Base-by-base conservation (phyloP, 1,139 yeast genomes). In the Pneumocystis murina region DNA sequence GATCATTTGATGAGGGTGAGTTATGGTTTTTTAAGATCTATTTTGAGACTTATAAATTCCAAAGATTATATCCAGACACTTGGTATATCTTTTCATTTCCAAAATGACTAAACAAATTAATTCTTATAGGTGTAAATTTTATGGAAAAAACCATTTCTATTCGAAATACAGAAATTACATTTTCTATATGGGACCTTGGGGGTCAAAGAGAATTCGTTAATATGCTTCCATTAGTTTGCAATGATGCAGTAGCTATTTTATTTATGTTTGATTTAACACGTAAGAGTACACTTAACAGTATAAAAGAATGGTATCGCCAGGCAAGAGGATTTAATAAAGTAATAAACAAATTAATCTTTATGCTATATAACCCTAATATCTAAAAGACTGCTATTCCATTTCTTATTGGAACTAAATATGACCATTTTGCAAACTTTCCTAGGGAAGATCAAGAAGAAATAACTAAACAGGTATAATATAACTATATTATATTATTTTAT, bases 191-290 rank as follows among this genome's bases (percentile, higher is more conserved):
- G 96, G 99, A 92, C 75, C 78, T 92, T 28, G 99, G 99, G 38
- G 99, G 99, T 0, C 96, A 91, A 70, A 82, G 90, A 66, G 98
- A 94, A 74, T 92, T 91, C 74, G 90, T 91, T 66, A 92, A 92
- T 73, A 92, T 92, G 99, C 78, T 94, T 62, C 97, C 97, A 33
- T 77, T 92, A 66, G 97, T 94, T 10, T 87, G 95, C 16, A 86
- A 87, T 68, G 97, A 92, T 68, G 95, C 98, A 0, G 95, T 91
- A 12, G 97, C 97, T 1, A 84, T 92, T 43, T 79, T 94, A 63
- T 91, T 91, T 72, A 84, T 89, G 85, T 92, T 94, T 77, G 98
- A 92, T 75, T 77, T 92, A 66, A 87, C 97, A 1, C 80, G 97
- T 62, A 88, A 87, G 69, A 83, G 91, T 20, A 89, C 97, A 0